Evolutionary conservation across 2,329 filamentous ascomycete genomes (phyloP), one percentile per base, ranked within the genome.

Genomic region (Fusarium verticillioides): DNA sequence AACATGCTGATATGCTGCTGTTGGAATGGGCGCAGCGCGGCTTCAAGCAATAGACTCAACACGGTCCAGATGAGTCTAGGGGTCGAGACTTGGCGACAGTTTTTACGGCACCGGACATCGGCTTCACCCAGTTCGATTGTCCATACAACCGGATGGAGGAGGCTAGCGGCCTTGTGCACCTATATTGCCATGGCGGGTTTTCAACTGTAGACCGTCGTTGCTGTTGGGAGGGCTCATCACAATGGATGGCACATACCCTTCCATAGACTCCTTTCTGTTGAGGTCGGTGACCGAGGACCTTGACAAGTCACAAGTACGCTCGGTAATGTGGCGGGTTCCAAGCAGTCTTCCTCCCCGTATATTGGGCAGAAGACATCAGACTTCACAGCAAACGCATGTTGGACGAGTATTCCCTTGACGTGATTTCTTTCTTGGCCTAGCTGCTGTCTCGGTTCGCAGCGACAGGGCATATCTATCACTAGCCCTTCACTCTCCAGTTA

Each of bases 401-500:
- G 32, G 28, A 53, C 44, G 40, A 44, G 47, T 49, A 36, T 72
- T 69, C 52, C 72, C 69, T 54, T 75, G 63, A 66, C 21, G 58
- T 67, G 69, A 42, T 68, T 64, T 73, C 65, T 78, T 78, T 74
- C 73, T 69, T 78, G 73, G 64, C 74, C 76, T 78, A 76, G 70
- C 76, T 77, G 73, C 69, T 64, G 60, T 70, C 66, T 75, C 63
- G 68, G 63, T 70, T 66, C 36, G 63, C 71, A 78, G 67, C 71
- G 58, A 77, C 49, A 63, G 69, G 74, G 63, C 71, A 58, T 52
- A 32, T 70, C 69, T 72, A 77, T 71, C 43, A 46, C 43, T 60
- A 58, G 15, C 40, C 40, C 19, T 58, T 30, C 6, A 58, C 71
- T 60, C 71, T 60, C 28, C 44, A 52, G 54, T 58, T 65, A 43